A percentile compares a stretch with the other conserved stretches of the same genome.
These are phyloP conservation scores for Aspergillus sparsus DNA, from an alignment of 495 filamentous ascomycete species.

Conservation along the genomic window DNA sequence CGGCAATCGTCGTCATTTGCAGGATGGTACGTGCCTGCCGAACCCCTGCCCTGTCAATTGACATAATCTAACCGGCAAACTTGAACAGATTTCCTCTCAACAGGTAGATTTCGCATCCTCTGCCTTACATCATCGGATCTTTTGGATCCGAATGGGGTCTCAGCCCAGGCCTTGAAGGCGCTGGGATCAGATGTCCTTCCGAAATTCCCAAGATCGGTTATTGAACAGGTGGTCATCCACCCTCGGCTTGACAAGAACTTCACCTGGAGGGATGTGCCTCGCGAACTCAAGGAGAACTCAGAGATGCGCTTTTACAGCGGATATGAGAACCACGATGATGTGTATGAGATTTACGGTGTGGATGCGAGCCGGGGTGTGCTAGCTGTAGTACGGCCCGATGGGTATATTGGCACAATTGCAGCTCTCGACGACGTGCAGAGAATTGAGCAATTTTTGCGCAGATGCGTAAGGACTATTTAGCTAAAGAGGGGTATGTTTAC, in stretches of 20 bases:
- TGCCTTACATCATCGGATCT: slow-evolving; percentile 42
- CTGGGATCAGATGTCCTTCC: slow-evolving; percentile 47
- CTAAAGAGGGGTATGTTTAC: background rate
- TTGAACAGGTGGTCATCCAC: slow-evolving; percentile 66
- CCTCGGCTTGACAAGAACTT: slow-evolving; percentile 49
- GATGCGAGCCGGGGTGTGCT: slow-evolving; percentile 59
- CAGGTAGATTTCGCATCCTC: slow-evolving; percentile 51
- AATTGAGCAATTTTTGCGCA: slow-evolving; percentile 38
- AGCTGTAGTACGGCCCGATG: slow-evolving; percentile 64
- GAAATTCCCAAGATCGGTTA: slow-evolving; percentile 40
- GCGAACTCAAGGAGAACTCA: slow-evolving; percentile 57
- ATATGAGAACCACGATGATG: slow-evolving; percentile 60
- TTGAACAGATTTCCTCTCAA: slow-evolving; percentile 41
- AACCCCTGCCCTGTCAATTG: background rate
- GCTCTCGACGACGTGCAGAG: slow-evolving; percentile 54
- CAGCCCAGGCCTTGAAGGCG: slow-evolving; percentile 31
- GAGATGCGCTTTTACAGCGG: slow-evolving; percentile 65
- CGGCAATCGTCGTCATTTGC: slow-evolving; percentile 44
- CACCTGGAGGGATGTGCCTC: slow-evolving; percentile 60
- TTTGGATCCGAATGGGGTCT: slow-evolving; percentile 30
- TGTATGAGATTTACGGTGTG: slow-evolving; percentile 65
- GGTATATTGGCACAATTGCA: slow-evolving; percentile 62
- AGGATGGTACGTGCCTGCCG: slow-evolving; percentile 42
- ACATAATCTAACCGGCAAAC: background rate
- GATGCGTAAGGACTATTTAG: slow-evolving; percentile 29